Evolutionary conservation across 345 rosid genomes (phyloP), one percentile per base, ranked within the genome.

Genomic region (Melaleuca quinquenervia): DNA sequence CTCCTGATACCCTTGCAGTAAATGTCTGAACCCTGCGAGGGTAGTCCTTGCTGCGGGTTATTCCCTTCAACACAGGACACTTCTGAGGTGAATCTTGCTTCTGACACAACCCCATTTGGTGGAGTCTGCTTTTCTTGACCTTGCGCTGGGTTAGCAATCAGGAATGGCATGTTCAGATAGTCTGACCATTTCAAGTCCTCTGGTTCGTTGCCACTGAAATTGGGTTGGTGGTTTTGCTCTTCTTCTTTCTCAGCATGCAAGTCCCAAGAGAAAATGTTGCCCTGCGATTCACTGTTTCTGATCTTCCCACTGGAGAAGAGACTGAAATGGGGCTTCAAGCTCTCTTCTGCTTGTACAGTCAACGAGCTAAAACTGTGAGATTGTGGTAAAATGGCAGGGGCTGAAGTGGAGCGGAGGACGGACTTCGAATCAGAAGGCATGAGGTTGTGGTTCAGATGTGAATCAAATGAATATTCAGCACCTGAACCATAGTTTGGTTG

Each of bases 131-230:
- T 84, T 24, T 84, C 84, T 51, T 45, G 88, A 75, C 82, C 44
- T 52, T 85, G 83, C 53, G 22, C 82, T 36, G 84, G 20, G 56
- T 50, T 53, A 1, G 86, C 54, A 41, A 78, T 55, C 44, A 82
- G 85, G 45, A 82, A 82, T 21, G 89, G 87, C 84, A 70, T 49
- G 82, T 87, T 82, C 75, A 87, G 74, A 50, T 87, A 87, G 29
- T 87, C 87, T 36, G 85, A 85, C 87, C 89, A 87, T 76, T 85
- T 87, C 70, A 85, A 44, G 8, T 87, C 87, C 26, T 85, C 88
- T 41, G 56, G 13, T 12, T 84, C 86, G n/a, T 51, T 64, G 50
- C 45, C 45, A 29, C 48, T 82, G 84, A 51, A 54, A 0, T 82
- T 82, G 45, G 54, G 84, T 44, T 70, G 80, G 80, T 60, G 85